Evolutionary conservation across 1,139 yeast species (phyloP).

Genomic region (Yamadazyma buinensis): DNA sequence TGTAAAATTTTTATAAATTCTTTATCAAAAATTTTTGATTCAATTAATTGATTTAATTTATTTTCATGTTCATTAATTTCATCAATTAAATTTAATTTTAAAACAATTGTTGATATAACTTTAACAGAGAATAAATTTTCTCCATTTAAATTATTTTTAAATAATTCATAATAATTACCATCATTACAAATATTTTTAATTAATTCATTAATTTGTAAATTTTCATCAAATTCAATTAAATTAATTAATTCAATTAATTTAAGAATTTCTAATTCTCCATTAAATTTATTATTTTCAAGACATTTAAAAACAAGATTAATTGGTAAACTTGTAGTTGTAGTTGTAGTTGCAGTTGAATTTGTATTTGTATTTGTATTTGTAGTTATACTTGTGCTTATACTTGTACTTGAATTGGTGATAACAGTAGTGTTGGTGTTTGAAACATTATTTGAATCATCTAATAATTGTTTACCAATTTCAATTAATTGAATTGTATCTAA

Average conservation of each 20-base stretch:
- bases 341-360: too few species aligned
- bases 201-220: slow-evolving; percentile 6
- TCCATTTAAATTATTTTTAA: slow-evolving; percentile 5
- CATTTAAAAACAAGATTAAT: slow-evolving; percentile 11
- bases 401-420: too few species aligned
- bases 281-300: slow-evolving; percentile 4
- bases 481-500: slow-evolving; percentile 9
- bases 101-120: slow-evolving; percentile 7
- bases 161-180: slow-evolving; percentile 4
- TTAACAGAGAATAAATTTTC: slow-evolving; percentile 6
- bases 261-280: slow-evolving; percentile 11
- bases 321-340: too few species aligned
- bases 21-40: slow-evolving; percentile 2
- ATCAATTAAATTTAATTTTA: slow-evolving; percentile 6
- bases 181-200: slow-evolving; percentile 6
- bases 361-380: too few species aligned
- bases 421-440: too few species aligned
- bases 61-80: slow-evolving; percentile 8
- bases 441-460: slow-evolving; percentile 9
- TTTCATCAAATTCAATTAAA: slow-evolving; percentile 15
- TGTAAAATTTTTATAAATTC: slow-evolving; percentile 9
- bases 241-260: slow-evolving; percentile 29
- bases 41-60: slow-evolving; percentile 8
- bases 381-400: too few species aligned
- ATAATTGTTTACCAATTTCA: slow-evolving; percentile 7